phyloP scores from a whole-genome alignment of 257 asterid genomes.

The Solanum lycopersicoides region DNA sequence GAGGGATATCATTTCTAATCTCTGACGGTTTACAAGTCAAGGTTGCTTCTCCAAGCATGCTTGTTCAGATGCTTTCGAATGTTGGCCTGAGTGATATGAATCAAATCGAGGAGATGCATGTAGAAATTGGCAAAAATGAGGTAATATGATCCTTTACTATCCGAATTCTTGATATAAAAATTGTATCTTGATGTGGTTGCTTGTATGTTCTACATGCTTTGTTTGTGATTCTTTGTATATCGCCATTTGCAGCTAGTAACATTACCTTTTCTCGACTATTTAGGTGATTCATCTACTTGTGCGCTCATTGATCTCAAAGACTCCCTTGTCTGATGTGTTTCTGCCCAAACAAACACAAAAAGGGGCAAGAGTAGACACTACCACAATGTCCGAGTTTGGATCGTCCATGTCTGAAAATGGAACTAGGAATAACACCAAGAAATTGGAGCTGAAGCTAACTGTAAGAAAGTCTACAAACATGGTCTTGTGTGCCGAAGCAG shows the following conservation, averaged over 20 bases:
- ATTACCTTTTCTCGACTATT: neutral
- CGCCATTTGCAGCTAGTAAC: neutral
- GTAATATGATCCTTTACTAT: neutral
- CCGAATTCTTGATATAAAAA: neutral
- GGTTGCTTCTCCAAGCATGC: neutral
- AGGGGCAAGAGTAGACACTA: neutral
- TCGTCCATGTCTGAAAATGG: neutral
- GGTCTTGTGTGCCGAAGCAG: neutral
- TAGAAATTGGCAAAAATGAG: neutral
- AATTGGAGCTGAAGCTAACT: neutral
- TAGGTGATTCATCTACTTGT: neutral
- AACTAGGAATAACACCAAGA: neutral
- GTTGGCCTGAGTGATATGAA: neutral
- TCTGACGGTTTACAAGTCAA: neutral
- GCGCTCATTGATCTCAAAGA: neutral
- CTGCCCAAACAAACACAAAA: neutral
- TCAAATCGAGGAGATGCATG: neutral
- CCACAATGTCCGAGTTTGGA: neutral
- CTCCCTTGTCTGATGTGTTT: slow-evolving; percentile 2
- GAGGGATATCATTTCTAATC: neutral
- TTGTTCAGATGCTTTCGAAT: neutral
- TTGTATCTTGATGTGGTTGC: neutral
- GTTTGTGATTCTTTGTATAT: neutral
- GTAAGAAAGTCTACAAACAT: neutral
- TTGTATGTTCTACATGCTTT: neutral